Conservation (phyloP, 441 rosid genomes). For the Brassica balearica region DNA sequence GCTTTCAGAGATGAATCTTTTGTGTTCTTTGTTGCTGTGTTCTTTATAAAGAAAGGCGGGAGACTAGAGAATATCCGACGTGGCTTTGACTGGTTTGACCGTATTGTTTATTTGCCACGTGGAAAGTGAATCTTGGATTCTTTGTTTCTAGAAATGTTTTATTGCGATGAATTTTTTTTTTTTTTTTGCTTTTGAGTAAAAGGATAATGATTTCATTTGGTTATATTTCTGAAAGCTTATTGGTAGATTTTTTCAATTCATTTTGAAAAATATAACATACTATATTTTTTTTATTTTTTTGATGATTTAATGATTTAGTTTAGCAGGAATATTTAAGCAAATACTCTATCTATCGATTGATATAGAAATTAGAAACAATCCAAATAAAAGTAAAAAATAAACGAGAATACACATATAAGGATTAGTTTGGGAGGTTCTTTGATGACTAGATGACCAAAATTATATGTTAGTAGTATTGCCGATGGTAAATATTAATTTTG, state of each 20-base stretch:
- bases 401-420: not conserved
- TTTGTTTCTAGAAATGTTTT: conserved; percentile 23
- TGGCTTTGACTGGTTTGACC: conserved; percentile 44
- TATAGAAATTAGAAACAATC: not conserved
- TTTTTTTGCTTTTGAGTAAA: not conserved
- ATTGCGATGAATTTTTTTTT: not conserved
- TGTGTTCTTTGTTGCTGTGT: conserved; percentile 6
- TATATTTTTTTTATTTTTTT: not conserved
- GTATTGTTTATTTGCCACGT: not conserved
- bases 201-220: not conserved
- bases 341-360: not conserved
- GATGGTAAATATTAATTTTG: not conserved
- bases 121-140: conserved; percentile 35
- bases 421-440: not conserved
- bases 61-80: conserved; percentile 53
- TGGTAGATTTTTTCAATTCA: not conserved
- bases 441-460: not conserved
- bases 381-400: not conserved
- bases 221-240: not conserved
- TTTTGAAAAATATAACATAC: not conserved
- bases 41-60: conserved; percentile 30
- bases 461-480: not conserved
- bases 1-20: conserved; percentile 36
- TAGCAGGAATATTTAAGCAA: not conserved
- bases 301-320: not conserved